A percentile compares a stretch with the other conserved stretches of the same genome.
Conservation (phyloP, 768 basidiomycete species). For the Leccinum barrowsii region DNA sequence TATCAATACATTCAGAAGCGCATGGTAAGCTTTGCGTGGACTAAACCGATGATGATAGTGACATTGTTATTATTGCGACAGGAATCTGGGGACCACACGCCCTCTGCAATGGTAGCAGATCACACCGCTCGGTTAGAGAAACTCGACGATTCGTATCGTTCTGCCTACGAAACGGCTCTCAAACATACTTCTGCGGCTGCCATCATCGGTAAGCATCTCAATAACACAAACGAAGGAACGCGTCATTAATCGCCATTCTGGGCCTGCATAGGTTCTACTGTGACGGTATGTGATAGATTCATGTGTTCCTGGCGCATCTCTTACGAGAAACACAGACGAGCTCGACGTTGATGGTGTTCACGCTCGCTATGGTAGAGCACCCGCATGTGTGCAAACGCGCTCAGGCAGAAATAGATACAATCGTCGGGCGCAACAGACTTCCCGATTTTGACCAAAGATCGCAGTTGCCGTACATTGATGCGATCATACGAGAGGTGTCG, state of each 20-base stretch:
- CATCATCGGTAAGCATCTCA: slow-evolving; percentile 3
- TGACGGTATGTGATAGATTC: background rate
- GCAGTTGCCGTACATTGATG: background rate
- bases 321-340: background rate
- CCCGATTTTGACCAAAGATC: slow-evolving; percentile 2
- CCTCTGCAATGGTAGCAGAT: slow-evolving; percentile 9
- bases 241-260: too few relatives aligned
- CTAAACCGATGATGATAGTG: background rate
- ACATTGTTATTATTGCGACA: background rate
- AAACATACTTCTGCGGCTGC: slow-evolving; percentile 5
- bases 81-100: background rate
- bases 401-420: background rate
- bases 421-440: background rate
- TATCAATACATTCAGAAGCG: slow-evolving; percentile 1
- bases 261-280: background rate
- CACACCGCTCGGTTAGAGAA: slow-evolving; percentile 5
- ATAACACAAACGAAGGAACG: background rate
- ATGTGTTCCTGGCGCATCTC: background rate
- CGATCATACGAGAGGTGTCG: background rate
- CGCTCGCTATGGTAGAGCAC: background rate
- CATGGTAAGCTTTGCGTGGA: background rate
- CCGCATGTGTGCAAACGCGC: background rate
- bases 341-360: background rate
- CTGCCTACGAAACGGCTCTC: background rate
- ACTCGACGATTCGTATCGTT: background rate